Evolutionary conservation across 306 rosid genomes (phyloP).

Genomic region (Castanospermum australe): DNA sequence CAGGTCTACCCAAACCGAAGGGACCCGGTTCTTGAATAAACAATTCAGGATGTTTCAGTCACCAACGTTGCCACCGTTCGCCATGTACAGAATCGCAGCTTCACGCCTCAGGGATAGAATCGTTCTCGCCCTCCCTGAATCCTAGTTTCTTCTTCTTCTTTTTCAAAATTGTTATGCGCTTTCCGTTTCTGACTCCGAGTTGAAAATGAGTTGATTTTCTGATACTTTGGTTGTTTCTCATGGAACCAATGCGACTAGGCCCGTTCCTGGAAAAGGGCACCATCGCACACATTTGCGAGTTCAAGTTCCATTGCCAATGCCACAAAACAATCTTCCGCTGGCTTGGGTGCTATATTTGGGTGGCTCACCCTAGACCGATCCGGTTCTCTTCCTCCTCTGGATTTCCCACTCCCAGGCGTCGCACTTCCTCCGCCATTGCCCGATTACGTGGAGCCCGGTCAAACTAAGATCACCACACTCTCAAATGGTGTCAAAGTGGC

Average conservation of each 20-base stretch:
- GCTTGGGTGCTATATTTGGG: slow-evolving; percentile 68
- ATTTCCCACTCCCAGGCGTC: slow-evolving; percentile 70
- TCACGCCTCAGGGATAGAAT: slow-evolving; percentile 68
- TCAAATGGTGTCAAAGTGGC: slow-evolving; percentile 84
- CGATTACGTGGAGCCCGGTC: slow-evolving; percentile 64
- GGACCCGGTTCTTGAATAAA: no score
- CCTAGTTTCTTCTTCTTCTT: slow-evolving; percentile 14
- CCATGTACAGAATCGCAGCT: slow-evolving; percentile 68
- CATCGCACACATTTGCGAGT: slow-evolving; percentile 71
- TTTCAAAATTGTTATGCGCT: not conserved
- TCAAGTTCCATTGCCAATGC: slow-evolving; percentile 59
- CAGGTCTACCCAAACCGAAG: no score
- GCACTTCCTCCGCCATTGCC: slow-evolving; percentile 73
- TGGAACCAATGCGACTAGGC: no score
- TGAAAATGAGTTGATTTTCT: not conserved
- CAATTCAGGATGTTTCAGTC: no score
- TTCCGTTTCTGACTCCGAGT: not conserved
- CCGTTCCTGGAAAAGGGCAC: not conserved
- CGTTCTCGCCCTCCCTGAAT: no score
- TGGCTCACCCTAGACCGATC: slow-evolving; percentile 76
- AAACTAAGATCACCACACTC: slow-evolving; percentile 70
- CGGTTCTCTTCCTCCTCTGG: slow-evolving; percentile 53
- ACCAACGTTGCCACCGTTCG: no score
- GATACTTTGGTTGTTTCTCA: slow-evolving; percentile 2
- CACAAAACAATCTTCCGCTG: slow-evolving; percentile 46